A percentile compares a stretch with the other conserved stretches of the same genome.
phyloP scores from a whole-genome alignment of 371 early-diverging fungal genomes.

The Amoeboaphelidium protococcarum region DNA sequence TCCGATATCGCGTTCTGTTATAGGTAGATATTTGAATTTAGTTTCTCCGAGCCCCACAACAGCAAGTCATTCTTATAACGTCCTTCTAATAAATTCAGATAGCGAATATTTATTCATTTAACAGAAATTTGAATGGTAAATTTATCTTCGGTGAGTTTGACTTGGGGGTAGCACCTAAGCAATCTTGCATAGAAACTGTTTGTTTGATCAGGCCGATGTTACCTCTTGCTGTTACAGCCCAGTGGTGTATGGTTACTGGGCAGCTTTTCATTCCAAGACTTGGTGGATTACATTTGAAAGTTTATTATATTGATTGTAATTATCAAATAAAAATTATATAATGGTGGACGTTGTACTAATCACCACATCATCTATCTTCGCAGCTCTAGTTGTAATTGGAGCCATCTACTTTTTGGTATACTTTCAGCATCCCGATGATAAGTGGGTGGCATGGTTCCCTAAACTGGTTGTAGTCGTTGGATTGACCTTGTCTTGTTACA shows the following conservation, averaged over 20 bases:
- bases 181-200: background rate
- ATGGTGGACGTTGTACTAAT: conserved; percentile 14
- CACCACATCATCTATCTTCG: conserved; percentile 18
- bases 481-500: conserved; percentile 17
- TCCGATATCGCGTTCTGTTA: no score
- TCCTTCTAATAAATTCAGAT: no score
- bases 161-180: background rate
- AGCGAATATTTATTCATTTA: no score
- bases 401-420: conserved; percentile 25
- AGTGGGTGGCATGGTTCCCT: conserved; percentile 31
- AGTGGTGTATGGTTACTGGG: background rate
- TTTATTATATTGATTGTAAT: background rate
- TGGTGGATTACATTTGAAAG: background rate
- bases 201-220: background rate
- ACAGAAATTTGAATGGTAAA: no score
- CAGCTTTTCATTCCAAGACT: background rate
- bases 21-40: no score
- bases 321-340: background rate
- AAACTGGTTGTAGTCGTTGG: conserved; percentile 22
- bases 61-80: no score
- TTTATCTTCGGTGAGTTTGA: no score
- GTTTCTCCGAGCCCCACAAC: no score
- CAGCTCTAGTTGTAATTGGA: conserved; percentile 16
- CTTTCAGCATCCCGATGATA: conserved; percentile 28
- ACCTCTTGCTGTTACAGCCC: background rate